Evolutionary conservation across 2,329 filamentous ascomycete species (phyloP).

Genomic region (Lasiodiplodia sp.): DNA sequence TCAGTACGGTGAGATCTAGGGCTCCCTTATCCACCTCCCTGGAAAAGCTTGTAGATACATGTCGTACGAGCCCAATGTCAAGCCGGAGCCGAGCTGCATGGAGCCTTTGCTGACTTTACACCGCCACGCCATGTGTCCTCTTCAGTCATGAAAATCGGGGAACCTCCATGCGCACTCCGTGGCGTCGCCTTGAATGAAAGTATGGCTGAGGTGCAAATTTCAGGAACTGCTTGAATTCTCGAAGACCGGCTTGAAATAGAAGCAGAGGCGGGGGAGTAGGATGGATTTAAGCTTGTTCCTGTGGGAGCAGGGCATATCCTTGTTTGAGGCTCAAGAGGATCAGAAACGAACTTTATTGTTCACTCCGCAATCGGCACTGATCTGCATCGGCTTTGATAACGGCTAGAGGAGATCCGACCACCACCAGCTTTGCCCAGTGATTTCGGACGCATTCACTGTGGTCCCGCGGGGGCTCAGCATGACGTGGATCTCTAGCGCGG

Average conservation of each 20-base stretch:
- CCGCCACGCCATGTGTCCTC: not conserved
- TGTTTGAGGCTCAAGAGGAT: not conserved
- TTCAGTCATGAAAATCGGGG: not conserved
- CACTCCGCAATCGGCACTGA: not conserved
- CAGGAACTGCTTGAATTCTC: not conserved
- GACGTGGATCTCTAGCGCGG: not conserved
- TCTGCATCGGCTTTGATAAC: not conserved
- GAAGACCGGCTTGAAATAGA: not conserved
- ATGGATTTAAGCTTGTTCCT: not conserved
- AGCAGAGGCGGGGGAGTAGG: not conserved
- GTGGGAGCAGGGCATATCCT: not conserved
- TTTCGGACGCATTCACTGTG: not conserved
- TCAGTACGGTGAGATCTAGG: not conserved
- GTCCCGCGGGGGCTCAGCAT: not conserved
- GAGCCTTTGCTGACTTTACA: not conserved
- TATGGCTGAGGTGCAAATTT: not conserved
- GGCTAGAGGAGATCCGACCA: not conserved
- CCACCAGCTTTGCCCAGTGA: not conserved
- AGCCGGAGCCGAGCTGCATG: not conserved
- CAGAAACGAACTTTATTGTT: not conserved
- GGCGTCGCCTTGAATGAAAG: not conserved
- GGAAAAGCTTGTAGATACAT: constrained; percentile 3
- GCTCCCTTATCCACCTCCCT: not conserved
- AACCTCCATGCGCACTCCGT: not conserved
- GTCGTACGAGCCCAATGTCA: constrained; percentile 1